Base-by-base conservation (phyloP, 768 basidiomycete genomes). In the Kwoniella newhampshirensis region DNA sequence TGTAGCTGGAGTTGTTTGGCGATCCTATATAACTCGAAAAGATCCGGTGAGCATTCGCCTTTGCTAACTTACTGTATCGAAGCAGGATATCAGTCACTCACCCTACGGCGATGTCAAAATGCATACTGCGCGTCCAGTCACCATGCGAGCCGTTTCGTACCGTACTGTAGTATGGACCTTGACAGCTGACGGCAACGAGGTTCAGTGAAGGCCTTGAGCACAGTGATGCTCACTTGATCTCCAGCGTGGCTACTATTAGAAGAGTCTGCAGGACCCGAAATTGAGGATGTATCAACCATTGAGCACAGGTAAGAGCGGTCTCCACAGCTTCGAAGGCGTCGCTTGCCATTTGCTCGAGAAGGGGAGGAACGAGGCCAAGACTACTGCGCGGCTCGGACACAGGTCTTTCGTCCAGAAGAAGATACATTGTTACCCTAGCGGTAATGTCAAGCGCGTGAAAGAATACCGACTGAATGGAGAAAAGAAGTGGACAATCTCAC, bases 71-170 rank as follows among this genome's bases (percentile, higher is more conserved):
- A n/a, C n/a, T n/a, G n/a, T n/a, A n/a, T n/a, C n/a, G n/a, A n/a
- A n/a, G n/a, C n/a, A 27, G 5, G 25, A 17, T 23, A 9, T 23
- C 25, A 36, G 30, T 18, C 20, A 49, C 48, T 36, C 27, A 49
- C 48, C 51, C 51, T 9, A 53, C 51, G 15, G 51, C 51, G 7
- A 53, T 32, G 26, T 53, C 51, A 37, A 53, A 53, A 25, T 40
- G 43, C 28, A 53, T 25, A 23, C 51, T 42, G 9, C 51, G 26
- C 15, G 51, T 25, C 39, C 39, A 56, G 18, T 40, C 54, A 15
- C 32, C 8, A 12, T 35, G 54, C 7, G 45, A 26, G 4, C 54
- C 45, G 17, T 47, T 26, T 12, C 28, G 20, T 15, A 11, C 30
- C 4, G 46, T 44, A 18, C 46, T 46, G 36, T 48, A 40, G 28